Percentiles rank a stretch among this genome's conserved stretches.
Conservation (phyloP, 306 rosid species). For the Datisca glomerata region DNA sequence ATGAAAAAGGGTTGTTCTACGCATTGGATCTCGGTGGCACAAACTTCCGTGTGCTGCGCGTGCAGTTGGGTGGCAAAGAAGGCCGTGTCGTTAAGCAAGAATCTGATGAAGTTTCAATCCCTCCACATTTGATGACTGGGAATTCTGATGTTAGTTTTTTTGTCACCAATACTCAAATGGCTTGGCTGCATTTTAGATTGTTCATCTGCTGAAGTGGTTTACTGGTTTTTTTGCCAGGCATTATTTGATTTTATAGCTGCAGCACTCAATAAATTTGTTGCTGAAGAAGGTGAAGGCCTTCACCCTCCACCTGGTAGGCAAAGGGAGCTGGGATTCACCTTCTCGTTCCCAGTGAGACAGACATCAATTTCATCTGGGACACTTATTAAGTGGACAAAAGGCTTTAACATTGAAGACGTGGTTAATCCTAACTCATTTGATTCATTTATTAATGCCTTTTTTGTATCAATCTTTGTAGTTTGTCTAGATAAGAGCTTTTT, state of each 20-base stretch:
- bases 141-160: conserved; percentile 57
- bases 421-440: conserved; percentile 36
- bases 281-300: conserved; percentile 60
- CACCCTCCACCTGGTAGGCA: conserved; percentile 67
- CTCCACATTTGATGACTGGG: conserved; percentile 79
- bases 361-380: conserved; percentile 83
- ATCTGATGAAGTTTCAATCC: conserved; percentile 69
- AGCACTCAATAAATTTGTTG: conserved; percentile 62
- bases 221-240: conserved; percentile 40
- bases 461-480: background rate
- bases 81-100: conserved; percentile 41
- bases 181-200: conserved; percentile 3
- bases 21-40: conserved; percentile 98
- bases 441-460: conserved; percentile 11
- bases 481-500: background rate
- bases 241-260: conserved; percentile 73
- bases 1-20: conserved; percentile 81
- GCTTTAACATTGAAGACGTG: conserved; percentile 74
- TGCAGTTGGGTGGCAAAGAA: conserved; percentile 68
- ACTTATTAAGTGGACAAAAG: conserved; percentile 91
- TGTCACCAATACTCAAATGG: conserved; percentile 14
- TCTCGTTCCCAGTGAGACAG: conserved; percentile 96
- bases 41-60: conserved; percentile 80
- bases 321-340: conserved; percentile 95
- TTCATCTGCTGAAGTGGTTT: conserved; percentile 6